phyloP scores from a whole-genome alignment of 805 yeast genomes.

The Kuraishia ogatae region DNA sequence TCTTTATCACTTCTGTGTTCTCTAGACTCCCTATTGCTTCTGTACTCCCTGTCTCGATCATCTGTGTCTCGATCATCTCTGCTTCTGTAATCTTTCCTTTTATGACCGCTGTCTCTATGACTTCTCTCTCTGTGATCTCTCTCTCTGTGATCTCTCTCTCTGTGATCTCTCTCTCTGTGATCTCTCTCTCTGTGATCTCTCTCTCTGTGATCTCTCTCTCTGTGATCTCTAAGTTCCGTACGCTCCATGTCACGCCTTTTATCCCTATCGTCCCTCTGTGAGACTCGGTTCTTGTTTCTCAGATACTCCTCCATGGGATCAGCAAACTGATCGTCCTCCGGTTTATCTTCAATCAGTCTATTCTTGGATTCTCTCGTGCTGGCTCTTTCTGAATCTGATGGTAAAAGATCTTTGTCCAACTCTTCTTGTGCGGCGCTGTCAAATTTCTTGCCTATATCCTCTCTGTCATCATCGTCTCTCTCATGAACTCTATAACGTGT shows the following conservation, averaged over 20 bases:
- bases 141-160: neutral
- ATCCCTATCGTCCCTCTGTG: neutral
- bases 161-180: neutral
- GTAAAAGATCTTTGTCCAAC: constrained; percentile 34
- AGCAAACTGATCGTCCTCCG: constrained; percentile 21
- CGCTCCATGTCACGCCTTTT: no score
- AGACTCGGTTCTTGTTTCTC: constrained; percentile 5
- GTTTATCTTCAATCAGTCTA: constrained; percentile 4
- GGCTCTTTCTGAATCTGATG: constrained; percentile 5
- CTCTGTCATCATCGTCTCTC: constrained; percentile 26
- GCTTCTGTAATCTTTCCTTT: neutral
- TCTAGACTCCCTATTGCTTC: constrained; percentile 1
- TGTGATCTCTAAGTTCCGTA: neutral
- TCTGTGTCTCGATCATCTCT: neutral
- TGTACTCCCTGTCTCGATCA: neutral
- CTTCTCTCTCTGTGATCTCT: neutral
- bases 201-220: neutral
- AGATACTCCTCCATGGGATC: constrained; percentile 29
- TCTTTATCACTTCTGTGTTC: neutral
- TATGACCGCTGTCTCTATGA: neutral
- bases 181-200: constrained; percentile 1
- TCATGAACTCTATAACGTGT: constrained; percentile 31
- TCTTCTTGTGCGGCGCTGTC: constrained; percentile 23
- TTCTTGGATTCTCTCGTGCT: constrained; percentile 3
- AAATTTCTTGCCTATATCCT: constrained; percentile 30